Conservation (phyloP, 108 stramenopile genomes). For the Cylindrotheca closterium region DNA sequence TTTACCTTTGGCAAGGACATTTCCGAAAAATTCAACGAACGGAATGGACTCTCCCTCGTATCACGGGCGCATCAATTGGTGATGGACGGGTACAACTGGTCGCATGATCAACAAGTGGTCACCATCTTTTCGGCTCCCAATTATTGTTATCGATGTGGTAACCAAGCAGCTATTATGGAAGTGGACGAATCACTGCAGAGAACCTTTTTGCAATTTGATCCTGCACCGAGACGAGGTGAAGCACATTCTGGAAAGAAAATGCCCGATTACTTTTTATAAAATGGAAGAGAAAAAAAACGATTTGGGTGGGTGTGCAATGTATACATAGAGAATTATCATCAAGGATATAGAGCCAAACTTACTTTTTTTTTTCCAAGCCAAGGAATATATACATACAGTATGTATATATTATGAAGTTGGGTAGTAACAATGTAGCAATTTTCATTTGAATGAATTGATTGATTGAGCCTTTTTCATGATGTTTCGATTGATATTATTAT, state of each 20-base stretch:
- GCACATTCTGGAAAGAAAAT: slow-evolving; percentile 89
- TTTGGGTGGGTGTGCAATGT: too few relatives aligned
- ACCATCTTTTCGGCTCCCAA: slow-evolving; percentile 99
- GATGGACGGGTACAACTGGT: slow-evolving; percentile 98
- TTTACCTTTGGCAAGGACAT: slow-evolving; percentile 95
- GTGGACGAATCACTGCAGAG: slow-evolving; percentile 91
- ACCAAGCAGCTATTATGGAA: slow-evolving; percentile 99
- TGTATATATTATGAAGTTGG: too few relatives aligned
- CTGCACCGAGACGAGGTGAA: slow-evolving; percentile 96
- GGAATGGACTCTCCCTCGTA: slow-evolving; percentile 87
- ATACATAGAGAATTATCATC: too few relatives aligned
- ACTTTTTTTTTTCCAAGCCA: too few relatives aligned
- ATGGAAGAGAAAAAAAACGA: not conserved
- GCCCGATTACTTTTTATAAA: slow-evolving; percentile 96
- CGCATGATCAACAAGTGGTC: slow-evolving; percentile 92
- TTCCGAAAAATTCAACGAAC: slow-evolving; percentile 85
- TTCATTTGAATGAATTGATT: too few relatives aligned
- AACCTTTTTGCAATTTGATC: slow-evolving; percentile 94
- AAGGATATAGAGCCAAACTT: too few relatives aligned
- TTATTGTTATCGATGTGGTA: slow-evolving; percentile 99
- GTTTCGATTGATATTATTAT: too few relatives aligned
- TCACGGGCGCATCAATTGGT: slow-evolving; percentile 92
- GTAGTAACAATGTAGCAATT: too few relatives aligned
- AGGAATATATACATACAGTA: too few relatives aligned
- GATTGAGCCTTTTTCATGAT: too few relatives aligned